Evolutionary conservation across 805 yeast genomes (phyloP), one percentile per base, ranked within the genome.

Genomic region (Candida nemodendra): DNA sequence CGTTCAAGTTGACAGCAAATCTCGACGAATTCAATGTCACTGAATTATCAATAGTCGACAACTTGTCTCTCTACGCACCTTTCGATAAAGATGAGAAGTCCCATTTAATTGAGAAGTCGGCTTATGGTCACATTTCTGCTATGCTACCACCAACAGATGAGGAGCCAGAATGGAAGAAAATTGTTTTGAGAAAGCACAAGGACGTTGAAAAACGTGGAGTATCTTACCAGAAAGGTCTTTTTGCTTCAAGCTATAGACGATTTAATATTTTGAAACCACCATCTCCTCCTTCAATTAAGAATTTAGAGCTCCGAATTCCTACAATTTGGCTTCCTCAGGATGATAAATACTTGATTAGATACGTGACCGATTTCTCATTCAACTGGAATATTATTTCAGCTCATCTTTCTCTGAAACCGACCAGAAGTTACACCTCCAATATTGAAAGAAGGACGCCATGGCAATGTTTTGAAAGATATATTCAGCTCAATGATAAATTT

Each of bases 401-500:
- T 5, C 86, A 84, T 55, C 66, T 93, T 58, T 74, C 84, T 30
- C 73, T 81, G 2, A 69, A 74, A 34, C 76, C 88, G 2, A 76
- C 87, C 0, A 71, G 78, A 47, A 76, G 82, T 11, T 89, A 87
- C 59, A 76, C 80, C 26, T 84, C 98, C 1, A 89, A 87, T 54
- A 87, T 89, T 40, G 98, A 93, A 61, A 76, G 97, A 54, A 75
- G 99, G 54, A 93, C 98, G 0, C 95, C 99, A 0, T 93, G 99
- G 99, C 98, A 91, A 59, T 91, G 98, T 59, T 93, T 93, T 66
- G 99, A 93, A 62, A 70, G 99, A 48, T 93, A 91, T 69, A 82
- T 90, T 44, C 98, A 91, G 64, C 71, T 93, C 48, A 88, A 86
- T 52, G 96, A 91, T 42, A 81, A 82, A 41, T 91, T 89, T 53